A percentile compares a stretch with the other conserved stretches of the same genome.
Conservation (phyloP, 768 basidiomycete species). For the Tulasnella sp. region DNA sequence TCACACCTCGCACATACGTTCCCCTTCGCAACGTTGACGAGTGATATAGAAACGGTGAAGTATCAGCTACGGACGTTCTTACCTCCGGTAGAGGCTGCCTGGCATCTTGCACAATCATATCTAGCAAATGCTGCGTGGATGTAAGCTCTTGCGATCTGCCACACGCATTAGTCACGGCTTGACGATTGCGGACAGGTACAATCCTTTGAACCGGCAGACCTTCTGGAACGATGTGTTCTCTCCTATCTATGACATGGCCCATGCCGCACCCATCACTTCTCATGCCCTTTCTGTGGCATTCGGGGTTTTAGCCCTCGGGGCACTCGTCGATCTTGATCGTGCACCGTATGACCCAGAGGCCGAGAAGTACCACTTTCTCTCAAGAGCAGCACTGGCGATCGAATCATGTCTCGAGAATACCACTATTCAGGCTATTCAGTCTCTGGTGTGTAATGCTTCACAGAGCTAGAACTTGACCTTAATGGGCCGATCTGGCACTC, state of each 20-base stretch:
- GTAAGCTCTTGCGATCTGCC: conserved; percentile 1
- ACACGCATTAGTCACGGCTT: background rate
- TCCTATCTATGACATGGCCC: conserved; percentile 11
- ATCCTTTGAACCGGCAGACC: conserved; percentile 6
- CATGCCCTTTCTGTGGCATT: conserved; percentile 50
- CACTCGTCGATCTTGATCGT: conserved; percentile 46
- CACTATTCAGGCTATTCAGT: conserved; percentile 12
- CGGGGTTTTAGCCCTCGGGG: conserved; percentile 53
- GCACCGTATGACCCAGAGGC: conserved; percentile 31
- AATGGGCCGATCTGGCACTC: background rate
- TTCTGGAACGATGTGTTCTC: conserved; percentile 13
- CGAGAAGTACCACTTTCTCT: conserved; percentile 13
- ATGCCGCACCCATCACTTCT: conserved; percentile 19
- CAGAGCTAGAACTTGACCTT: background rate
- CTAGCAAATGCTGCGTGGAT: conserved; percentile 14
- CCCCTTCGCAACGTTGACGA: conserved; percentile 9
- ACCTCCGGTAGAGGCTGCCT: background rate
- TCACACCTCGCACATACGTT: conserved; percentile 9
- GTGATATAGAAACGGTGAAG: conserved; percentile 8
- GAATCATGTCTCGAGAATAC: conserved; percentile 15
- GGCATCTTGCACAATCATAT: conserved; percentile 10
- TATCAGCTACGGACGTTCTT: background rate
- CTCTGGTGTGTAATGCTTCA: conserved; percentile 1
- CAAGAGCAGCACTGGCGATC: conserved; percentile 11
- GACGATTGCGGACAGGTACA: conserved; percentile 8